Conservation (phyloP, 2,329 filamentous ascomycete species). For the Diaporthe citri region DNA sequence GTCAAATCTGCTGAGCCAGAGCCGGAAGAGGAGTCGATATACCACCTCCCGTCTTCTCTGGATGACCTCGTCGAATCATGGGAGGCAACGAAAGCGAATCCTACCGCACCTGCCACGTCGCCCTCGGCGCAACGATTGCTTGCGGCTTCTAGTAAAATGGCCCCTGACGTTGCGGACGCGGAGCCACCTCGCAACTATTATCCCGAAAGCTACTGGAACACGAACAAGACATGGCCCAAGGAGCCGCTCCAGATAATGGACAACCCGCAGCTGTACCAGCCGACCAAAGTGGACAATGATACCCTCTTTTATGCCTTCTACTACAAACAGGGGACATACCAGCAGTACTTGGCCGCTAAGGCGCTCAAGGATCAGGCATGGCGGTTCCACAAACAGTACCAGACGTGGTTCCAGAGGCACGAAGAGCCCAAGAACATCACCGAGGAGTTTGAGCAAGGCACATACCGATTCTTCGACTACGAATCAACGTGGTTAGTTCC, state of each 20-base stretch:
- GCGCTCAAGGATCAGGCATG: constrained; percentile 98
- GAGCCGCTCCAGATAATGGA: constrained; percentile 94
- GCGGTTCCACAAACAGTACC: constrained; percentile 99
- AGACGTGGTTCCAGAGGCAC: constrained; percentile 98
- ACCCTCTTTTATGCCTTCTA: constrained; percentile 99
- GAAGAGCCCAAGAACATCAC: constrained; percentile 99
- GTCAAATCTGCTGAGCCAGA: constrained; percentile 60
- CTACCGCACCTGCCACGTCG: constrained; percentile 67
- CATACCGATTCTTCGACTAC: constrained; percentile 99
- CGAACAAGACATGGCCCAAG: constrained; percentile 83
- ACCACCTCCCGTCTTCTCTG: constrained; percentile 89
- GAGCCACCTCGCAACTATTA: constrained; percentile 88
- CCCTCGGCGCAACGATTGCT: constrained; percentile 81
- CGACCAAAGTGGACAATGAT: constrained; percentile 87
- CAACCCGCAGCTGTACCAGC: constrained; percentile 82
- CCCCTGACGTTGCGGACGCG: constrained; percentile 82
- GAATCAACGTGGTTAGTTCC: constrained; percentile 92
- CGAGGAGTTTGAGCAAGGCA: constrained; percentile 98
- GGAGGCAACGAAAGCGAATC: constrained; percentile 82
- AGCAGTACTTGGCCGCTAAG: constrained; percentile 95
- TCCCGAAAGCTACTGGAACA: constrained; percentile 82
- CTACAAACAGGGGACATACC: constrained; percentile 95
- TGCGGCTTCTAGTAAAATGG: constrained; percentile 77
- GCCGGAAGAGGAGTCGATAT: constrained; percentile 83
- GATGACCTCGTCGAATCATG: constrained; percentile 93